A percentile compares a stretch with the other conserved stretches of the same genome.
These are phyloP conservation scores for Hyphodiscus hymeniophilus DNA, from an alignment of 495 filamentous ascomycete genomes.

Conservation along the genomic window DNA sequence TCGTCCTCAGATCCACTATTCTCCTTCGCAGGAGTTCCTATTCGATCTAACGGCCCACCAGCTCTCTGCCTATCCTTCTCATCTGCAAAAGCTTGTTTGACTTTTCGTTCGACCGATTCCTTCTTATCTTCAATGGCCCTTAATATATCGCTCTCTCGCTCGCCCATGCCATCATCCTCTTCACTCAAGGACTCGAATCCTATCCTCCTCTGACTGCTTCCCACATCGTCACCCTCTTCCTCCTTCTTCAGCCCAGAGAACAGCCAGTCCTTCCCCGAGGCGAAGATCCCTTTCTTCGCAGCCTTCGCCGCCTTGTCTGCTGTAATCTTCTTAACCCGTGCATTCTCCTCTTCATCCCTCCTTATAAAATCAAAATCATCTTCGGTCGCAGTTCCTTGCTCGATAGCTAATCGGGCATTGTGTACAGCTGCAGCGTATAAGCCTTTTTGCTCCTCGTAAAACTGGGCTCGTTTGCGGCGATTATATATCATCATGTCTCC, in stretches of 20 bases:
- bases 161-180: conserved; percentile 28
- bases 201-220: conserved; percentile 25
- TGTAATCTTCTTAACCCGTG: conserved; percentile 26
- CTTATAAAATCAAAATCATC: conserved; percentile 47
- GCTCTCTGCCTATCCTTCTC: conserved; percentile 39
- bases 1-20: conserved; percentile 2
- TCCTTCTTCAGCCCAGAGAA: conserved; percentile 34
- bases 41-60: conserved; percentile 40
- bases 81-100: conserved; percentile 37
- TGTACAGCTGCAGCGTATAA: conserved; percentile 43
- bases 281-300: conserved; percentile 28
- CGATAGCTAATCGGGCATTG: conserved; percentile 50
- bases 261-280: conserved; percentile 32
- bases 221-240: conserved; percentile 28
- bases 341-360: conserved; percentile 44
- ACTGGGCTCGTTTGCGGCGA: conserved; percentile 57
- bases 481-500: conserved; percentile 86
- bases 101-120: conserved; percentile 25
- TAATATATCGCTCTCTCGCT: conserved; percentile 30
- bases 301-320: conserved; percentile 33
- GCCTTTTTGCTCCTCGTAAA: conserved; percentile 53
- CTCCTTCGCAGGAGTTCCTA: conserved; percentile 22
- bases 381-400: conserved; percentile 53
- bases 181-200: conserved; percentile 30
- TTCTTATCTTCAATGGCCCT: conserved; percentile 29